A percentile compares a stretch with the other conserved stretches of the same genome.
These are phyloP conservation scores for Fomitiporia mediterranea DNA, from an alignment of 1,284 basidiomycete species.

Conservation along the genomic window DNA sequence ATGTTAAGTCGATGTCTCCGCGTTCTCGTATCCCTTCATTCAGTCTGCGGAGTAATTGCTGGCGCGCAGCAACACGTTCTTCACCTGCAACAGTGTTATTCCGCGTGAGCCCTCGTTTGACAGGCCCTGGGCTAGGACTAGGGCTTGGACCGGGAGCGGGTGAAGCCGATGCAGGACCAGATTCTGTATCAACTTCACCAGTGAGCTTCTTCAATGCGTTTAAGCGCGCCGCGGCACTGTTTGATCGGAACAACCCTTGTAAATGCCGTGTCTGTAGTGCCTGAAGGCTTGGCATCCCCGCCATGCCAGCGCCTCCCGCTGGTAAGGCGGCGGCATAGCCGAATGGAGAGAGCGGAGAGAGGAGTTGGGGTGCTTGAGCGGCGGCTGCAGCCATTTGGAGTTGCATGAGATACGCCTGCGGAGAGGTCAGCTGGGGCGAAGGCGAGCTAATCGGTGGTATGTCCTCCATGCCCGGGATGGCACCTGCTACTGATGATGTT, in stretches of 20 bases:
- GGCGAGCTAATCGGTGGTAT: conserved; percentile 16
- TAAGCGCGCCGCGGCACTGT: conserved; percentile 65
- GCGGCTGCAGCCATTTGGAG: conserved; percentile 30
- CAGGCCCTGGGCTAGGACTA: conserved; percentile 39
- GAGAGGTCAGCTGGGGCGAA: conserved; percentile 6
- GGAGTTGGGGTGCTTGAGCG: conserved; percentile 6
- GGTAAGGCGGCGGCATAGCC: conserved; percentile 2
- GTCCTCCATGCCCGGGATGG: background rate
- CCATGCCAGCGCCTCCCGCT: conserved; percentile 52
- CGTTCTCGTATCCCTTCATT: conserved; percentile 59
- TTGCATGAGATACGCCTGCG: conserved; percentile 23
- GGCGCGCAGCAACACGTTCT: conserved; percentile 64
- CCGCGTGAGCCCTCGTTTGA: conserved; percentile 46
- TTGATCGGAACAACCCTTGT: conserved; percentile 68
- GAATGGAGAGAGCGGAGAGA: conserved; percentile 16
- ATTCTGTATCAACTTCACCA: conserved; percentile 47
- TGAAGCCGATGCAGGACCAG: conserved; percentile 36
- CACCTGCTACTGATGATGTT: conserved; percentile 10
- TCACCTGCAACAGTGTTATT: conserved; percentile 79
- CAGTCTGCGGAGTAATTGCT: conserved; percentile 57
- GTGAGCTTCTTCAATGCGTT: conserved; percentile 74
- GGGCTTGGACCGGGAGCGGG: conserved; percentile 26
- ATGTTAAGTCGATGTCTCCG: conserved; percentile 43
- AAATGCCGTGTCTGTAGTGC: conserved; percentile 44
- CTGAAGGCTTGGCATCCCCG: conserved; percentile 67